Percentiles rank a stretch among this genome's conserved stretches.
These are phyloP conservation scores for Vanilla planifolia DNA, from an alignment of 106 monocot genomes.

Conservation along the genomic window DNA sequence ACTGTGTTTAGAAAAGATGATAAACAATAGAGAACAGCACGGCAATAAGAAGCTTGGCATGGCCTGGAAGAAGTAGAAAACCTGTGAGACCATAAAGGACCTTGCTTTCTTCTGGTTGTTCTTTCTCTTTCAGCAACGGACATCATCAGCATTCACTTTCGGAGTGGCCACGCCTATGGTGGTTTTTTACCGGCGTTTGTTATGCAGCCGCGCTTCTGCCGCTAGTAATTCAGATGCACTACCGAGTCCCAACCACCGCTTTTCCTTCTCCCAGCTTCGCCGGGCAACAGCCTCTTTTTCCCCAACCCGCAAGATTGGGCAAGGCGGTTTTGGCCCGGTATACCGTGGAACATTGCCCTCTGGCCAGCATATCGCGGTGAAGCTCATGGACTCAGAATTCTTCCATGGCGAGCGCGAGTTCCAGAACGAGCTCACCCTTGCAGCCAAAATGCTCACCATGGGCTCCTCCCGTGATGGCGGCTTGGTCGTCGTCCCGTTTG, in stretches of 20 bases:
- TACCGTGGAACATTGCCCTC: slow-evolving; percentile 41
- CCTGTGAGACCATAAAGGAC: too few relatives aligned
- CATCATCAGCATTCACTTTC: too few relatives aligned
- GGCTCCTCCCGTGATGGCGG: slow-evolving; percentile 7
- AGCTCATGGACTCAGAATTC: slow-evolving; percentile 78
- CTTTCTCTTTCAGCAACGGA: too few relatives aligned
- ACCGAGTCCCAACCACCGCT: not conserved
- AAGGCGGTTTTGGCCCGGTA: slow-evolving; percentile 72
- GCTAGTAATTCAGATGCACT: slow-evolving; percentile 2
- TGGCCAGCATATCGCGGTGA: slow-evolving; percentile 58
- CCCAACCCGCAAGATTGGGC: slow-evolving; percentile 42
- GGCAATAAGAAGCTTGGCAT: too few relatives aligned
- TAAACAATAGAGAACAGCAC: too few relatives aligned
- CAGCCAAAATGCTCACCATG: slow-evolving; percentile 28
- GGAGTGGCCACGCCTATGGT: slow-evolving; percentile 2
- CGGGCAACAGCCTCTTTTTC: slow-evolving; percentile 49
- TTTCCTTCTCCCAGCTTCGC: slow-evolving; percentile 32
- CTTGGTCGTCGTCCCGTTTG: slow-evolving; percentile 6
- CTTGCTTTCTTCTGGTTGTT: too few relatives aligned
- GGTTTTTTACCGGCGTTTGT: slow-evolving; percentile 18
- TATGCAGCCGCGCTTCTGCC: slow-evolving; percentile 2
- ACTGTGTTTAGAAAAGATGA: too few relatives aligned
- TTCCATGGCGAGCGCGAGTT: slow-evolving; percentile 92
- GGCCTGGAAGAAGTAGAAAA: too few relatives aligned
- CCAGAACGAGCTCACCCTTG: slow-evolving; percentile 75